These are phyloP conservation scores for Buddleja alternifolia DNA, from an alignment of 257 asterid species.

Conservation along the genomic window DNA sequence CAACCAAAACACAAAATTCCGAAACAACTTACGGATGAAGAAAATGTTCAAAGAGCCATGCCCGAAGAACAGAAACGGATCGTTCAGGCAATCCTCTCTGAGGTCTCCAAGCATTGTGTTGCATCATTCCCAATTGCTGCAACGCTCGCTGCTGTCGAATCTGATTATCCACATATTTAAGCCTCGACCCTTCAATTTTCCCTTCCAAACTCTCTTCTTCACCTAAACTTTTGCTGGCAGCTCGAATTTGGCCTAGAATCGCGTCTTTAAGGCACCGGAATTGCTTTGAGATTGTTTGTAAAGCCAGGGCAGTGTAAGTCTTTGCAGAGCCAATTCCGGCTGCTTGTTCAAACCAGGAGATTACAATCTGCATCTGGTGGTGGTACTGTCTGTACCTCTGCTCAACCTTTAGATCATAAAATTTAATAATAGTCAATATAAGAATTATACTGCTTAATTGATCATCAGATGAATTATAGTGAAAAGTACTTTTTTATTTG, in stretches of 20 bases:
- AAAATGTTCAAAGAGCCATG: slow-evolving; percentile 98
- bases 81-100: slow-evolving; percentile 97
- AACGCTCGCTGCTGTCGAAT: slow-evolving; percentile 89
- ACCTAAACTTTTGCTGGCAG: slow-evolving; percentile 77
- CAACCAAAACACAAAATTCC: background rate
- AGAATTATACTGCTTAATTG: too few relatives aligned
- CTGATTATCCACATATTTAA: slow-evolving; percentile 85
- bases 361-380: slow-evolving; percentile 89
- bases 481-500: too few relatives aligned
- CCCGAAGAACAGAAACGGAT: slow-evolving; percentile 92
- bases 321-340: slow-evolving; percentile 85
- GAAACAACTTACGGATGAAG: slow-evolving; percentile 79
- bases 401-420: slow-evolving; percentile 63
- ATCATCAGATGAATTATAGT: too few relatives aligned
- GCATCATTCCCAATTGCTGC: slow-evolving; percentile 98
- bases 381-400: slow-evolving; percentile 95
- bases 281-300: slow-evolving; percentile 91
- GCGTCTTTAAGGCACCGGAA: slow-evolving; percentile 95
- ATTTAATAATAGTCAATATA: too few relatives aligned
- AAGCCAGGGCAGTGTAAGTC: slow-evolving; percentile 86
- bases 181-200: slow-evolving; percentile 77
- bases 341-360: slow-evolving; percentile 90
- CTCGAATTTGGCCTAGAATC: slow-evolving; percentile 68
- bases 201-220: slow-evolving; percentile 70
- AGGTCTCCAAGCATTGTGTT: slow-evolving; percentile 99